These are phyloP conservation scores for Pseudomicrostroma phylloplanum DNA, from an alignment of 1,284 basidiomycete genomes.

Conservation along the genomic window DNA sequence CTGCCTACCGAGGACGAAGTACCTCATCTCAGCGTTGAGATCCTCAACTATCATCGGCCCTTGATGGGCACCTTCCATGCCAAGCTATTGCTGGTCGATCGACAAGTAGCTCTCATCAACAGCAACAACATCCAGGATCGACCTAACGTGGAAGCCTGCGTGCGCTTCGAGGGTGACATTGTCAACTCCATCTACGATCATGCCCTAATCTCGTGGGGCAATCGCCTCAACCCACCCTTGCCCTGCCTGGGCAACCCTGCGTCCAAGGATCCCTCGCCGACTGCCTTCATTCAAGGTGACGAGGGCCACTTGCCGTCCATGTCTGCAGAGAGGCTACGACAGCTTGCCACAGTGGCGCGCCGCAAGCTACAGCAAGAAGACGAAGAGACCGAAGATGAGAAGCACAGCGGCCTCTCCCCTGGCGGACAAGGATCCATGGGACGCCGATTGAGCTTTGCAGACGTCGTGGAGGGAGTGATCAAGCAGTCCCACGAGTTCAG, in stretches of 20 bases:
- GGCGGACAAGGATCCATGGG: neutral
- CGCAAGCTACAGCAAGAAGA: constrained; percentile 35
- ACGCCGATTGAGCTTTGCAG: constrained; percentile 31
- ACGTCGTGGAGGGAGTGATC: constrained; percentile 29
- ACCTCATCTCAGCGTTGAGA: constrained; percentile 40
- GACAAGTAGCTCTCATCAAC: constrained; percentile 66
- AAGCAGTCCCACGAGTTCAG: neutral
- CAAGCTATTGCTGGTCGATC: constrained; percentile 69
- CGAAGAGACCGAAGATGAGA: constrained; percentile 34
- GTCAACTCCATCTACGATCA: constrained; percentile 69
- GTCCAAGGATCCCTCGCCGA: constrained; percentile 23
- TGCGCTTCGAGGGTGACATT: constrained; percentile 60
- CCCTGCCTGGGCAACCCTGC: constrained; percentile 56
- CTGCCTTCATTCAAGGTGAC: constrained; percentile 28
- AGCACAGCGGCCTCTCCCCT: constrained; percentile 14
- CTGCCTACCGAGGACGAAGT: constrained; percentile 39
- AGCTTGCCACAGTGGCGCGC: constrained; percentile 26
- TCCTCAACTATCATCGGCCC: constrained; percentile 49
- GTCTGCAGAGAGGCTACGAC: constrained; percentile 27
- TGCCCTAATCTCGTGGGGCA: constrained; percentile 64
- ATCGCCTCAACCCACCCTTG: constrained; percentile 59
- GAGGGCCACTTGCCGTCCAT: constrained; percentile 16
- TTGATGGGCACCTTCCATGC: constrained; percentile 66
- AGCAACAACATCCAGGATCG: constrained; percentile 67
- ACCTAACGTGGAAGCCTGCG: constrained; percentile 51